Evolutionary conservation across 768 basidiomycete species (phyloP), one percentile per base, ranked within the genome.

Genomic region (Lanmaoa rubissima): DNA sequence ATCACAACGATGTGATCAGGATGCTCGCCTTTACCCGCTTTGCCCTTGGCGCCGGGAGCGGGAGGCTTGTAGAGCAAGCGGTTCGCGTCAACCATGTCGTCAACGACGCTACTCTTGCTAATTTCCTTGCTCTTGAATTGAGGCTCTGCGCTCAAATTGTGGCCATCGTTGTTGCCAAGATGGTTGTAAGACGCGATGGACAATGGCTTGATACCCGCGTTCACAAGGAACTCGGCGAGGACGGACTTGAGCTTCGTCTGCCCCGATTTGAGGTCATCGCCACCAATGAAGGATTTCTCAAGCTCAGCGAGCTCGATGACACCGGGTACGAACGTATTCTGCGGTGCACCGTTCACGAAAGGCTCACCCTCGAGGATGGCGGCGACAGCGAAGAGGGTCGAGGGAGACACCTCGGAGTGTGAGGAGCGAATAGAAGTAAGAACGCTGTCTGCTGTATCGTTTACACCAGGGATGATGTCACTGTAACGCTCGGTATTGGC

Each of bases 111-210:
- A 65, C 89, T 90, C 85, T 98, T 98, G 80, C 86, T 87, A 75
- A 98, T 98, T 79, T 98, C 96, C 85, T 98, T 98, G 80, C 88
- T 91, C 79, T 87, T 89, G 86, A 98, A 99, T 77, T 98, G 96
- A 59, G 79, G 79, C 71, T 93, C 92, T 7, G 92, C 89, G 51
- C 85, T 88, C 69, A 99, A 77, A 76, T 96, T 97, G 71, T 85
- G 84, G 11, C 95, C 95, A 67, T 98, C 96, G 73, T 99, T 98
- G 81, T 98, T 98, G 16, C 96, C 96, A 54, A 99, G 86, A 72
- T 98, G 96, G 81, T 98, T 98, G 81, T 99, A 98, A 13, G 91
- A 94, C 11, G 96, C 91, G 68, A 99, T 98, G 57, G 91, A 92
- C 70, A 95, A 84, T 28, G 95, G 95, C 78, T 97, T 97, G 81